phyloP scores from a whole-genome alignment of 78 protist genomes.

The Paulinella micropora region DNA sequence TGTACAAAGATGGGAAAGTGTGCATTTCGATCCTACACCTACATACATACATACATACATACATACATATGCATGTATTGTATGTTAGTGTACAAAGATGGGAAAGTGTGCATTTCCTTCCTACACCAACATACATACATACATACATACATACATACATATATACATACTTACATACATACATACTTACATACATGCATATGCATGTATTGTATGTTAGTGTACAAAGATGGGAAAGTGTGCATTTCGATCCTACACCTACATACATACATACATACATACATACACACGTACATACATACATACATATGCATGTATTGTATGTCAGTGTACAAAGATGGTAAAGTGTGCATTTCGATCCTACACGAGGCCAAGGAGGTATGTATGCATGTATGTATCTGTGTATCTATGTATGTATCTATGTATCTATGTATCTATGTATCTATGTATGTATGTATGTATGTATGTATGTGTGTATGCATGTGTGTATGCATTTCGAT shows the following conservation, averaged over 20 bases:
- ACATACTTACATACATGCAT: too few relatives aligned
- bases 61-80: neutral
- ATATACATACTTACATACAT: too few relatives aligned
- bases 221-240: conserved; percentile 7
- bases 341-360: conserved; percentile 26
- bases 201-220: too few relatives aligned
- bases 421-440: neutral
- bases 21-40: conserved; percentile 36
- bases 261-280: too few relatives aligned
- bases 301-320: neutral
- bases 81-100: neutral
- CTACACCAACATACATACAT: too few relatives aligned
- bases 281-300: too few relatives aligned
- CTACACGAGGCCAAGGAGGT: conserved; percentile 26
- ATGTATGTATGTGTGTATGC: neutral
- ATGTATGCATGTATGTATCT: neutral
- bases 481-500: conserved; percentile 23
- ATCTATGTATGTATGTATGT: too few relatives aligned
- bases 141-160: too few relatives aligned
- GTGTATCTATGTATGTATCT: neutral
- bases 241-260: conserved; percentile 36
- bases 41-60: too few relatives aligned
- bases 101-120: conserved; percentile 5
- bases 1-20: conserved; percentile 7
- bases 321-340: conserved; percentile 2